phyloP scores from a whole-genome alignment of 2,329 filamentous ascomycete genomes.

The Fusarium lateritium region DNA sequence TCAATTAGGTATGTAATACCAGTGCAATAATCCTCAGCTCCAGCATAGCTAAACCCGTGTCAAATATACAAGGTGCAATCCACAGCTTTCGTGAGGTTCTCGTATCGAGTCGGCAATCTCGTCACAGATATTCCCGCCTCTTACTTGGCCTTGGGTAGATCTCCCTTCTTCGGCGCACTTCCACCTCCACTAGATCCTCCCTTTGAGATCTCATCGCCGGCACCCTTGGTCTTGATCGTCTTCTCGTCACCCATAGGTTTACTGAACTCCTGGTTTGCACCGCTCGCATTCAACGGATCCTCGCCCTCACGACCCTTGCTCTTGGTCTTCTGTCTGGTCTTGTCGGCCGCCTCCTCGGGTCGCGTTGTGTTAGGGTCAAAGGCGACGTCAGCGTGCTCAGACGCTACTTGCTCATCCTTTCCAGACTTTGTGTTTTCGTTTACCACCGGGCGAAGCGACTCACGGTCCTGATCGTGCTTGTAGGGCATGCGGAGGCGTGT shows the following conservation, averaged over 20 bases:
- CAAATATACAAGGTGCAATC: neutral
- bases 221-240: constrained; percentile 51
- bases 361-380: constrained; percentile 78
- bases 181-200: constrained; percentile 53
- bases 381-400: constrained; percentile 70
- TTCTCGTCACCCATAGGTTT: constrained; percentile 57
- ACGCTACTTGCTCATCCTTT: constrained; percentile 72
- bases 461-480: constrained; percentile 70
- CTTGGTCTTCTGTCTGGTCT: constrained; percentile 61
- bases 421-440: constrained; percentile 79
- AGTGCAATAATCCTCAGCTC: neutral
- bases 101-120: neutral
- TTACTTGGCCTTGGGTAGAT: constrained; percentile 25
- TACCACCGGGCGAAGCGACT: constrained; percentile 74
- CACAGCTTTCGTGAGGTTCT: neutral
- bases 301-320: constrained; percentile 44
- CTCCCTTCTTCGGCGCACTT: constrained; percentile 52
- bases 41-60: neutral
- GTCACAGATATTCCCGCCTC: neutral
- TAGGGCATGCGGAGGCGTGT: constrained; percentile 54
- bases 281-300: constrained; percentile 59
- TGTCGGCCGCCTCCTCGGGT: constrained; percentile 73
- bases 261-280: constrained; percentile 62
- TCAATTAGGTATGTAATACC: neutral
- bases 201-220: constrained; percentile 54